phyloP scores from a whole-genome alignment of 352 stramenopile species.

The Thraustochytrium striatum region DNA sequence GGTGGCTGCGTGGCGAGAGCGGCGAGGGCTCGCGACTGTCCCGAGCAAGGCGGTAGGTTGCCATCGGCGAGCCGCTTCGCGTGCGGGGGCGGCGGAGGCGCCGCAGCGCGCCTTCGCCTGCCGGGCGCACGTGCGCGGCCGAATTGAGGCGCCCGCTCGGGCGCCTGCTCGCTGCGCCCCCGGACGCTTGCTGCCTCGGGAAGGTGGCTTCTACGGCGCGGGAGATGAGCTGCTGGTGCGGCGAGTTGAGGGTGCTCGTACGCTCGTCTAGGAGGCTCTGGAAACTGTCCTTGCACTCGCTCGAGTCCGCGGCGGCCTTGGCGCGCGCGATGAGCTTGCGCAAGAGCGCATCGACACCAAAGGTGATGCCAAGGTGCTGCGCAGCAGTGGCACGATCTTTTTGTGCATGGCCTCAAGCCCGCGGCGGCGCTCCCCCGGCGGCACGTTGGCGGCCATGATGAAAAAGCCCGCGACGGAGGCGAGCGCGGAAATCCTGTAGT shows the following conservation, averaged over 20 bases:
- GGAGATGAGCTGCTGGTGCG: conserved; percentile 8
- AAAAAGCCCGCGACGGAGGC: neutral
- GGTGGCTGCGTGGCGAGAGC: too few species aligned
- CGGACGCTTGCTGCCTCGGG: neutral
- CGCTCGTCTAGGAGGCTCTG: neutral
- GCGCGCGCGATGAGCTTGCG: neutral
- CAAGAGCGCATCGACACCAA: neutral
- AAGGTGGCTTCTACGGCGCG: conserved; percentile 25
- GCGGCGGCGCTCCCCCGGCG: neutral
- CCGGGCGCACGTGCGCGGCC: too few species aligned
- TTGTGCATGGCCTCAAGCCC: neutral
- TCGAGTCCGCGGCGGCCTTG: neutral
- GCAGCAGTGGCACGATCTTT: neutral
- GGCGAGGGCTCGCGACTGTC: too few species aligned
- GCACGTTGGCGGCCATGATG: conserved; percentile 1
- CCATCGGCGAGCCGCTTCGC: too few species aligned
- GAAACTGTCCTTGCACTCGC: neutral
- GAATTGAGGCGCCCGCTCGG: neutral
- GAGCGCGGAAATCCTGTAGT: conserved; percentile 26
- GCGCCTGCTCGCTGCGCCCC: neutral
- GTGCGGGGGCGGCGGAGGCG: too few species aligned
- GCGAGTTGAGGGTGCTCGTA: too few species aligned
- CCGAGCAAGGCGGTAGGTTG: too few species aligned
- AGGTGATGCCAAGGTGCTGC: neutral
- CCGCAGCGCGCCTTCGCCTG: too few species aligned